Percentiles rank a stretch among this genome's conserved stretches.
phyloP scores from a whole-genome alignment of 352 stramenopile species.

The Blastocystis sp. region DNA sequence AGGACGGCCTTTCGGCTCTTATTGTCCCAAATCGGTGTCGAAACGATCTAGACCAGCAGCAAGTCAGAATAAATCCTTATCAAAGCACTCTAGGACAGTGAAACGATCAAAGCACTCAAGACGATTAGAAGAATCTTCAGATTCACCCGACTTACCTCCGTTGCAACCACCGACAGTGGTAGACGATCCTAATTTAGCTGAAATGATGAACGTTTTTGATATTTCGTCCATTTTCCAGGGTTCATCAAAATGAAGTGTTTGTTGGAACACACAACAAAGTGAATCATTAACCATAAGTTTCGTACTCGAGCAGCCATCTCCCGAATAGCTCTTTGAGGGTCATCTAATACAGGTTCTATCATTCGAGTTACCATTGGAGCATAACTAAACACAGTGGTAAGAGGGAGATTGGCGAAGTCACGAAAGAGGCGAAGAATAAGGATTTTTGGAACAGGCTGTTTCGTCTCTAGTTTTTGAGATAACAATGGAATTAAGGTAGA shows the following conservation, averaged over 20 bases:
- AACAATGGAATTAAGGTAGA: not conserved
- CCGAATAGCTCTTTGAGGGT: slow-evolving; percentile 32
- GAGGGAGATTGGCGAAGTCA: not conserved
- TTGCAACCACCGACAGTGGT: not conserved
- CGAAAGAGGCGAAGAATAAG: not conserved
- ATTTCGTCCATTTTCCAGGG: not conserved
- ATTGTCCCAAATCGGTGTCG: not conserved
- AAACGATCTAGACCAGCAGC: not conserved
- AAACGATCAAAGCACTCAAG: not conserved
- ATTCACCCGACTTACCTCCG: not conserved
- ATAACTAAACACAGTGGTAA: not conserved
- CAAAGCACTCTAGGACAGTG: not conserved
- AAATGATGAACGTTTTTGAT: slow-evolving; percentile 36
- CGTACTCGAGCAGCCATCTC: slow-evolving; percentile 23
- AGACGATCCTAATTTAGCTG: not conserved
- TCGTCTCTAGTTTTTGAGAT: not conserved
- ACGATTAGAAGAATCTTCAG: not conserved
- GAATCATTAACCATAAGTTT: slow-evolving; percentile 64
- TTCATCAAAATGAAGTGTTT: not conserved
- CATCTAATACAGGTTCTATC: not conserved
- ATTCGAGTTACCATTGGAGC: not conserved
- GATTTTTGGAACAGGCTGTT: not conserved
- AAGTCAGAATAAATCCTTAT: not conserved
- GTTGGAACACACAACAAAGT: slow-evolving; percentile 44
- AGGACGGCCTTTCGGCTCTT: slow-evolving; percentile 39